Percentiles rank a stretch among this genome's conserved stretches.
Conservation (phyloP, 495 filamentous ascomycete species). For the Pyrenula aspistea region DNA sequence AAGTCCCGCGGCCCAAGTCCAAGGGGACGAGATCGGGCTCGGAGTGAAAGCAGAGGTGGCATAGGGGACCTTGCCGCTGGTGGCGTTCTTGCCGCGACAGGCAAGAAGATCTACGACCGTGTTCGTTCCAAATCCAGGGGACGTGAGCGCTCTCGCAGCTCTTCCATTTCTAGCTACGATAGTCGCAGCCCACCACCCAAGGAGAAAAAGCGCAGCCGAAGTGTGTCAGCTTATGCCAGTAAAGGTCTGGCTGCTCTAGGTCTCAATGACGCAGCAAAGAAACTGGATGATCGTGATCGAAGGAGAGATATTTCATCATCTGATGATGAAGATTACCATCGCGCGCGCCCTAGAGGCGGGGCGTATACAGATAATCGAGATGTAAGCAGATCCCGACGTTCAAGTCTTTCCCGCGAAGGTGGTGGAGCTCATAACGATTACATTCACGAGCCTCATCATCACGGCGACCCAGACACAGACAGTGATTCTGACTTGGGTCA, state of each 20-base stretch:
- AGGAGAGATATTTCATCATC: constrained; percentile 31
- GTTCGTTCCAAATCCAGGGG: constrained; percentile 51
- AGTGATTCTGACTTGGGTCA: constrained; percentile 54
- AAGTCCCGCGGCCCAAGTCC: constrained; percentile 20
- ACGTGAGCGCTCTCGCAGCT: constrained; percentile 32
- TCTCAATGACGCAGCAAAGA: constrained; percentile 27
- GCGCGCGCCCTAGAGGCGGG: constrained; percentile 17
- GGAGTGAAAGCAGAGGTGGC: constrained; percentile 25
- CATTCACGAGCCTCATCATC: constrained; percentile 6
- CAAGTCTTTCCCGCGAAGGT: constrained; percentile 26
- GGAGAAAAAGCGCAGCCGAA: constrained; percentile 38
- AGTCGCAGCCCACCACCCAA: constrained; percentile 32
- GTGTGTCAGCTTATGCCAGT: constrained; percentile 43
- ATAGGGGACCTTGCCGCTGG: constrained; percentile 59
- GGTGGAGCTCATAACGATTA: constrained; percentile 4
- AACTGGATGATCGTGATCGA: constrained; percentile 17
- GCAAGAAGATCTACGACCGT: constrained; percentile 65
- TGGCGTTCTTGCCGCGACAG: constrained; percentile 65
- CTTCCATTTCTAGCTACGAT: constrained; percentile 21
- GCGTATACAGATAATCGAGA: constrained; percentile 33
- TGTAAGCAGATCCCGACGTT: constrained; percentile 44
- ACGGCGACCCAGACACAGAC: constrained; percentile 30
- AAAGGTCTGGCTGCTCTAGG: constrained; percentile 43
- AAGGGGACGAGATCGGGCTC: constrained; percentile 30
- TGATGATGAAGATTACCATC: constrained; percentile 29